Conservation (phyloP, 1,284 basidiomycete species). For the Ceratobasidium theobromae region DNA sequence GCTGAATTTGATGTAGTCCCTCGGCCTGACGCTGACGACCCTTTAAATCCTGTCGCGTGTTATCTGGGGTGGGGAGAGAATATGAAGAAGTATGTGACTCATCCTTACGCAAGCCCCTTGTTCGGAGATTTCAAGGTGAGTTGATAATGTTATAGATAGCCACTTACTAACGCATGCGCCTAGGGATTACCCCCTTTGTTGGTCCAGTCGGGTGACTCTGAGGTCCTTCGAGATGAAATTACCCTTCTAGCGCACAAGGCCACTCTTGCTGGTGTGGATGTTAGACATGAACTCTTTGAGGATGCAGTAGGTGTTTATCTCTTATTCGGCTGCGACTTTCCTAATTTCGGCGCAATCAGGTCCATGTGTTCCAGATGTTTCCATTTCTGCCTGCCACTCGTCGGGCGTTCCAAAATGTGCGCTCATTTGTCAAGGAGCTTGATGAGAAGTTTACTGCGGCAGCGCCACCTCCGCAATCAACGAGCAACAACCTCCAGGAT, state of each 20-base stretch:
- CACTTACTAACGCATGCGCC: neutral
- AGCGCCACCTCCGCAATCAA: neutral
- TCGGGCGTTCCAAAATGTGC: slow-evolving; percentile 57
- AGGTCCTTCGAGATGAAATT: slow-evolving; percentile 91
- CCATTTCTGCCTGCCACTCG: slow-evolving; percentile 75
- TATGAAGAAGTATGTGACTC: slow-evolving; percentile 80
- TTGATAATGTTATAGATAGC: neutral
- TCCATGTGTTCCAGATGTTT: slow-evolving; percentile 90
- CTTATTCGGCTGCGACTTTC: slow-evolving; percentile 46
- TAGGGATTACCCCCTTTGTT: slow-evolving; percentile 83
- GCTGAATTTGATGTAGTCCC: slow-evolving; percentile 80
- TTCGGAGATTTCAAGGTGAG: slow-evolving; percentile 77
- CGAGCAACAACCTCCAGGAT: neutral
- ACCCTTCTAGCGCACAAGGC: slow-evolving; percentile 95
- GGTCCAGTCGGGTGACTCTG: slow-evolving; percentile 92
- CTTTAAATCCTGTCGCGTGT: slow-evolving; percentile 89
- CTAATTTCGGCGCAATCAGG: slow-evolving; percentile 46
- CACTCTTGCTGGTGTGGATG: slow-evolving; percentile 79
- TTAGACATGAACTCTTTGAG: slow-evolving; percentile 90
- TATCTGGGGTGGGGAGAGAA: slow-evolving; percentile 80
- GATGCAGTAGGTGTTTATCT: slow-evolving; percentile 72
- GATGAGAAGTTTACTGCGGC: slow-evolving; percentile 7
- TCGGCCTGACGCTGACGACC: slow-evolving; percentile 71
- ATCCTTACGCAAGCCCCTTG: slow-evolving; percentile 95
- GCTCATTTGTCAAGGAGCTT: slow-evolving; percentile 14